Conservation (phyloP, 106 monocot genomes). For the Narthecium ossifragum region DNA sequence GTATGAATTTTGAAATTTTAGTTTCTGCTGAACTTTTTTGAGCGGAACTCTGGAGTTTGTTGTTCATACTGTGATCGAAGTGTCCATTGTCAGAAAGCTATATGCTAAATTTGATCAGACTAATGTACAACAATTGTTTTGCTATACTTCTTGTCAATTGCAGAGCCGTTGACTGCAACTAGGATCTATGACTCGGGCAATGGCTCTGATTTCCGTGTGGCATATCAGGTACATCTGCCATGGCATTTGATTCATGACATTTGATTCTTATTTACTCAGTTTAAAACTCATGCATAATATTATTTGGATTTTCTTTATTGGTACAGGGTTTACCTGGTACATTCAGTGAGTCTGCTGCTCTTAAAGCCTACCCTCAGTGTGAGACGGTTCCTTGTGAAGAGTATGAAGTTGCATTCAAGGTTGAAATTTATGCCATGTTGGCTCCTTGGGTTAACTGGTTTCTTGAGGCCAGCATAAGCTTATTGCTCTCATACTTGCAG, state of each 20-base stretch:
- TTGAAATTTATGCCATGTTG: conserved; percentile 14
- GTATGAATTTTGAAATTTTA: background rate
- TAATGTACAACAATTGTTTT: background rate
- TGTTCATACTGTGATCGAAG: background rate
- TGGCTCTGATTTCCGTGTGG: conserved; percentile 56
- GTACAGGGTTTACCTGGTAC: conserved; percentile 68
- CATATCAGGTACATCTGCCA: conserved; percentile 50
- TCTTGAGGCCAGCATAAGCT: background rate
- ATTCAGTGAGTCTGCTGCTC: conserved; percentile 73
- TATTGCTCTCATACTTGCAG: conserved; percentile 17
- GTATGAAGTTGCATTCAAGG: conserved; percentile 78
- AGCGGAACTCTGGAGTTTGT: too few relatives aligned
- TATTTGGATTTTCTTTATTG: background rate
- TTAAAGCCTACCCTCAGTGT: conserved; percentile 69
- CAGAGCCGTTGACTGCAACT: conserved; percentile 50
- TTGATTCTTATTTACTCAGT: conserved; percentile 6
- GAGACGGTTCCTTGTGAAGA: conserved; percentile 70
- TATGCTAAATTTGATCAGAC: background rate
- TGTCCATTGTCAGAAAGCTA: background rate
- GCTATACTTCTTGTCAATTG: conserved; percentile 6
- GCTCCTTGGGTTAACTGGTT: background rate
- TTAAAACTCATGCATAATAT: background rate
- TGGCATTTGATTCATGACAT: background rate
- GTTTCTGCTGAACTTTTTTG: background rate
- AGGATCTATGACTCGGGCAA: conserved; percentile 33